phyloP scores from a whole-genome alignment of 257 asterid species.

The Rauvolfia tetraphylla region DNA sequence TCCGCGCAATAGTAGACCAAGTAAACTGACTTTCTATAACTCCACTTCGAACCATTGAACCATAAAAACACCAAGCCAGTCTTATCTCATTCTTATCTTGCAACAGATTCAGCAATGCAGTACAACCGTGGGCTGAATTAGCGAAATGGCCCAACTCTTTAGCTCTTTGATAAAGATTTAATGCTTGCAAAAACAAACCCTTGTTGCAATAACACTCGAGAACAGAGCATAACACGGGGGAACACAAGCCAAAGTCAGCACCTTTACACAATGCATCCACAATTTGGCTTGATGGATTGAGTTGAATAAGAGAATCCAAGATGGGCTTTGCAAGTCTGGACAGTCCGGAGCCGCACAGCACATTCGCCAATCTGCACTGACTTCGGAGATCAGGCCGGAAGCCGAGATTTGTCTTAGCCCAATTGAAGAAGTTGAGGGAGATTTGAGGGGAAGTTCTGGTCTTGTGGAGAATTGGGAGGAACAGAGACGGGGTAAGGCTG shows the following conservation, averaged over 20 bases:
- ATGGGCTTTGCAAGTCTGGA: conserved; percentile 46
- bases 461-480: conserved; percentile 51
- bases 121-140: conserved; percentile 37
- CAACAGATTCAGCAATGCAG: conserved; percentile 49
- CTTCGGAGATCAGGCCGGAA: conserved; percentile 56
- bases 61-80: conserved; percentile 62
- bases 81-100: conserved; percentile 41
- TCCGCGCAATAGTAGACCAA: conserved; percentile 47
- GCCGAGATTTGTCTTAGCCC: conserved; percentile 51
- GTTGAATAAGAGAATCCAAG: conserved; percentile 45
- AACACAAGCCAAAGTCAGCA: conserved; percentile 24
- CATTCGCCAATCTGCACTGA: conserved; percentile 44
- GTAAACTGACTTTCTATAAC: conserved; percentile 42
- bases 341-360: conserved; percentile 50
- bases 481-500: conserved; percentile 47
- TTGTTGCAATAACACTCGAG: conserved; percentile 51
- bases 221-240: conserved; percentile 39
- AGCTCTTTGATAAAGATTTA: conserved; percentile 42
- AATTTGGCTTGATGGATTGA: conserved; percentile 44
- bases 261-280: conserved; percentile 37
- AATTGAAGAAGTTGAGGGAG: conserved; percentile 58
- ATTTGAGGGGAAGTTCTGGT: conserved; percentile 48
- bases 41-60: conserved; percentile 54
- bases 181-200: conserved; percentile 38
- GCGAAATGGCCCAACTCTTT: conserved; percentile 29